Evolutionary conservation across 1,139 yeast species (phyloP), one percentile per base, ranked within the genome.

Genomic region (Taiozyma sp.): DNA sequence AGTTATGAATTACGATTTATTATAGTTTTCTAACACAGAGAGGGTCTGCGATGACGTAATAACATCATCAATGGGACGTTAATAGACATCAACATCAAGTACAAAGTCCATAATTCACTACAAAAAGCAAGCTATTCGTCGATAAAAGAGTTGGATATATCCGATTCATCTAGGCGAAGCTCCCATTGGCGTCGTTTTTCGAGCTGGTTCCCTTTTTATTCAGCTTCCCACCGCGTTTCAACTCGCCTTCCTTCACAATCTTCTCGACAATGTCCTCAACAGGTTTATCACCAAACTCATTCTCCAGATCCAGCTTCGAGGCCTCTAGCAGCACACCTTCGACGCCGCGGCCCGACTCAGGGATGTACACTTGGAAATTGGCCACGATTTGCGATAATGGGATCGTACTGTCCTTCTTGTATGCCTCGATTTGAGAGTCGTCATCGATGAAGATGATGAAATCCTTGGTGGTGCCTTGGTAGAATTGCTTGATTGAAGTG

Each of bases 281-380:
- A 44, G 68, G 69, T 49, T 71, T 64, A 14, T 77, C 72, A 42
- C 90, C 91, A 59, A 88, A 88, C 61, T 87, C 92, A 57, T 77
- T 79, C 49, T 74, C 78, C 53, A 88, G 69, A 57, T 83, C 85
- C 23, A 73, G 70, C 52, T 80, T 77, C n/a, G 92, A 83, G 2
- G 95, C 96, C 62, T 81, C 84, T 54, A 84, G 90, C 38, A 86
- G 68, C 9, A 78, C 76, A 51, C 96, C 96, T 60, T 82, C 88
- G 4, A 80, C 71, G 36, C 96, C 96, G 44, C 70, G 70, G 47
- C 87, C 87, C 46, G 74, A 74, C 57, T 79, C 77, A 54, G 80
- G 77, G 34, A 79, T 74, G 65, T 77, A 88, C 16, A 88, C 77
- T 63, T 84, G 80, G 72, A 80, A 87, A 19, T 79, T 74, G 0